These are phyloP conservation scores for Candida tallmaniae DNA, from an alignment of 805 yeast species.

Conservation along the genomic window DNA sequence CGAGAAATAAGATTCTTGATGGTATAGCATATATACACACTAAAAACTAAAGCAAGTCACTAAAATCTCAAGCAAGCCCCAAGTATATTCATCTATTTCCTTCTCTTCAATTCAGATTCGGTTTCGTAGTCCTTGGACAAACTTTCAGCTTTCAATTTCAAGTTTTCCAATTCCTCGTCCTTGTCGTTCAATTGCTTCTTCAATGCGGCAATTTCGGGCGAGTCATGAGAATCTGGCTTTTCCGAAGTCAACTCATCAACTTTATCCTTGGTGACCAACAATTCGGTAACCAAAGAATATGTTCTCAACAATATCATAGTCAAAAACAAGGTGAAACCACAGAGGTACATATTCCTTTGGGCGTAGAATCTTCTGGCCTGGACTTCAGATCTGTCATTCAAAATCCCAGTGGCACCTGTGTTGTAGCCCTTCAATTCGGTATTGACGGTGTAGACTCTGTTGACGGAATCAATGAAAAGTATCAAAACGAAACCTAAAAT, in stretches of 20 bases:
- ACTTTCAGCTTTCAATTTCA: conserved; percentile 69
- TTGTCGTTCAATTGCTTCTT: conserved; percentile 46
- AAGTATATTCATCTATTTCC: background rate
- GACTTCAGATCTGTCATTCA: conserved; percentile 70
- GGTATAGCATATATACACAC: background rate
- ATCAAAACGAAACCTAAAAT: conserved; percentile 77
- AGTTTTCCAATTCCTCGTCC: conserved; percentile 58
- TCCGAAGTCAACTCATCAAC: conserved; percentile 31
- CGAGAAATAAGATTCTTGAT: too few species aligned
- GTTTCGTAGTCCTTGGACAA: conserved; percentile 56
- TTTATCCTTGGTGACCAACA: conserved; percentile 60
- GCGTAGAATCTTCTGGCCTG: conserved; percentile 92
- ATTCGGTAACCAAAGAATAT: conserved; percentile 70
- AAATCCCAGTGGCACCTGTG: conserved; percentile 16
- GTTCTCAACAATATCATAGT: conserved; percentile 84
- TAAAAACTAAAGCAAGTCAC: background rate
- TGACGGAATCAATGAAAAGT: conserved; percentile 83
- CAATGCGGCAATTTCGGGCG: conserved; percentile 43
- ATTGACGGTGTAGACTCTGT: conserved; percentile 69
- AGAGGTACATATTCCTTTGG: conserved; percentile 92
- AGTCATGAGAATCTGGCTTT: conserved; percentile 18
- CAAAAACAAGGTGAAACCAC: conserved; percentile 91
- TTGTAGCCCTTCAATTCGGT: conserved; percentile 46
- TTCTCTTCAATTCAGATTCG: conserved; percentile 2
- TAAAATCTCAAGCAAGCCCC: background rate